Evolutionary conservation across 495 filamentous ascomycete species (phyloP), one percentile per base, ranked within the genome.

Genomic region (Hypoxylon fragiforme): DNA sequence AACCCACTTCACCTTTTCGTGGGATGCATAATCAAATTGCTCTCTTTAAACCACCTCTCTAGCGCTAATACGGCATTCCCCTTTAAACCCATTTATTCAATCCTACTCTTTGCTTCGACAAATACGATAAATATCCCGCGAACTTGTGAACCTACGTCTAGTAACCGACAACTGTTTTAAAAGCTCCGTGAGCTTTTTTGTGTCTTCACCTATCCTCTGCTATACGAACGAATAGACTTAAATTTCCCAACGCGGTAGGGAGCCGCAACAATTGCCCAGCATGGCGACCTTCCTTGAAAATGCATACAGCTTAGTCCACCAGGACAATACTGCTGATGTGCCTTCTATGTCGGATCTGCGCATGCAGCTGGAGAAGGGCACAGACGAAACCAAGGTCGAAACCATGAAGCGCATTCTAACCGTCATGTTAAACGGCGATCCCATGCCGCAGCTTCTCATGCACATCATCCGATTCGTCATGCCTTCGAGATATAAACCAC

Each of bases 401-500:
- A 97, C 95, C 12, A 97, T 99, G 95, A 94, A 94, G 81, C 86
- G 86, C 76, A 88, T 99, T 73, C 80, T 97, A 57, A 96, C 90
- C 54, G 82, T 95, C 70, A 95, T 97, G 92, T 85, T 99, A 65
- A 99, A 97, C 68, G 95, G 95, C 49, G 95, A 97, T 66, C 90
- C 95, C 28, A 91, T 97, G 87, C 85, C 90, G 31, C 84, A 89
- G 62, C 81, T 99, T 13, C 82, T 99, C 58, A 99, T 99, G 95
- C 95, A 97, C 74, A 97, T 99, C 66, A 97, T 99, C 75, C 88
- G 94, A 71, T 97, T 97, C 72, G 90, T 99, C 58, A 97, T 97
- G 95, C 95, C 95, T 1, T 92, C 90, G 49, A 96, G 89, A 77
- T 90, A 86, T 74, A 97, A 97, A 73, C 76, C 85, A n/a, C 77